Evolutionary conservation across 2,329 filamentous ascomycete species (phyloP).

Genomic region (Cadophora malorum): DNA sequence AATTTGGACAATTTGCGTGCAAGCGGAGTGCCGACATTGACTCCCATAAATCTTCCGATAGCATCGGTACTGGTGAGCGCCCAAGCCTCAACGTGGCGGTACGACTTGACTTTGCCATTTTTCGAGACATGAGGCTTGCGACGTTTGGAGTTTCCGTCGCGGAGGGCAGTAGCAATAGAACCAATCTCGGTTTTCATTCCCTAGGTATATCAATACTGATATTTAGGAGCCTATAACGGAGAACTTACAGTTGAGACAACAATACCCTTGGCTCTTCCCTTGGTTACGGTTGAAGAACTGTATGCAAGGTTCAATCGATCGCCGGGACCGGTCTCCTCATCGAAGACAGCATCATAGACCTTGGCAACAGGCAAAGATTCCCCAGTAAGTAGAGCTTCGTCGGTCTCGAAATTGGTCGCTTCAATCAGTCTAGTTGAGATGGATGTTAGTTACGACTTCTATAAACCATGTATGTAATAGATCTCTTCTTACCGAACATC

Average conservation of each 20-base stretch:
- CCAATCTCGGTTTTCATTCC: conserved; percentile 70
- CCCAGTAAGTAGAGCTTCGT: conserved; percentile 67
- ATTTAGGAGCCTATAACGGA: too few species aligned
- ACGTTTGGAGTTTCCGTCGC: conserved; percentile 52
- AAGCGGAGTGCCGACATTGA: conserved; percentile 71
- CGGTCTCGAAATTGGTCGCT: conserved; percentile 61
- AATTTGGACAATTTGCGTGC: conserved; percentile 70
- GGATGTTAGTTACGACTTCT: conserved; percentile 24
- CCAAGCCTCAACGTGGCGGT: conserved; percentile 51
- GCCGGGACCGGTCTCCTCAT: conserved; percentile 59
- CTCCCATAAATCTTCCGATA: conserved; percentile 65
- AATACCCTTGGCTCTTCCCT: conserved; percentile 62
- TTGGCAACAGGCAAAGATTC: conserved; percentile 66
- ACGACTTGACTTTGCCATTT: conserved; percentile 55
- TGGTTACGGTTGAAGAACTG: conserved; percentile 66
- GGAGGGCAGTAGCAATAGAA: conserved; percentile 66
- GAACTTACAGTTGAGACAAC: conserved; percentile 35
- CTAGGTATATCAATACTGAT: conserved; percentile 60
- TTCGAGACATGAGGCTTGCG: conserved; percentile 51
- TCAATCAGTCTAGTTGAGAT: conserved; percentile 50
- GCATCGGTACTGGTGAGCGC: conserved; percentile 56
- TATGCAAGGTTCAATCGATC: conserved; percentile 68
- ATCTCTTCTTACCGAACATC: conserved; percentile 45
- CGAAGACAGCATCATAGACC: conserved; percentile 55
- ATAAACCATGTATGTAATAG: background rate